Conservation (phyloP, 2,329 filamentous ascomycete genomes). For the Cladosporium sp. region DNA sequence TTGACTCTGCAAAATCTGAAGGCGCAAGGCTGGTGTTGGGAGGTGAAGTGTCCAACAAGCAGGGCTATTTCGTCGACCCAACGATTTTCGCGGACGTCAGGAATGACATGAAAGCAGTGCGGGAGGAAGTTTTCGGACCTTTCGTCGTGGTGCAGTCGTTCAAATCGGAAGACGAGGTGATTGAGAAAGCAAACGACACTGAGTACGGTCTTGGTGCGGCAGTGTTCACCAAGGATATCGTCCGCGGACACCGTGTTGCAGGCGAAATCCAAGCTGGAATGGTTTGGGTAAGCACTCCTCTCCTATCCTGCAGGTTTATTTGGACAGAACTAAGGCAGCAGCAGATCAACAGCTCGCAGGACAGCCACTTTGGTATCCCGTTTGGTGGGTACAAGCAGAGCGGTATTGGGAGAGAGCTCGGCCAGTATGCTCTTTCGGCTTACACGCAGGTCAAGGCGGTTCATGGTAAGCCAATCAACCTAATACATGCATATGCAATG, state of each 20-base stretch:
- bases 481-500: slow-evolving; percentile 55
- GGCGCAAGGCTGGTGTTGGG: slow-evolving; percentile 26
- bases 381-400: slow-evolving; percentile 59
- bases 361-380: slow-evolving; percentile 43
- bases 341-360: slow-evolving; percentile 38
- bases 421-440: slow-evolving; percentile 16
- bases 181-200: slow-evolving; percentile 46
- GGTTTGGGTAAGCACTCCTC: slow-evolving; percentile 43
- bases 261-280: slow-evolving; percentile 40
- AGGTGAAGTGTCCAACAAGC: slow-evolving; percentile 30
- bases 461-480: slow-evolving; percentile 52
- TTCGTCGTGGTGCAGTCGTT: slow-evolving; percentile 58
- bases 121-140: slow-evolving; percentile 62
- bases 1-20: slow-evolving; percentile 58
- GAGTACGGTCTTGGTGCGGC: slow-evolving; percentile 40
- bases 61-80: slow-evolving; percentile 62
- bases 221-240: slow-evolving; percentile 39
- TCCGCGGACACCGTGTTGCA: slow-evolving; percentile 39
- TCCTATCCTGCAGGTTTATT: slow-evolving; percentile 58
- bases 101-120: slow-evolving; percentile 53
- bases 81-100: slow-evolving; percentile 57
- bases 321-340: background rate
- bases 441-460: slow-evolving; percentile 21
- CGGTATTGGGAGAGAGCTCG: slow-evolving; percentile 49
- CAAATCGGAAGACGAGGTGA: slow-evolving; percentile 29